Evolutionary conservation across 129 eudicot genomes (phyloP).

Genomic region (Rutidosis leptorrhynchoides): DNA sequence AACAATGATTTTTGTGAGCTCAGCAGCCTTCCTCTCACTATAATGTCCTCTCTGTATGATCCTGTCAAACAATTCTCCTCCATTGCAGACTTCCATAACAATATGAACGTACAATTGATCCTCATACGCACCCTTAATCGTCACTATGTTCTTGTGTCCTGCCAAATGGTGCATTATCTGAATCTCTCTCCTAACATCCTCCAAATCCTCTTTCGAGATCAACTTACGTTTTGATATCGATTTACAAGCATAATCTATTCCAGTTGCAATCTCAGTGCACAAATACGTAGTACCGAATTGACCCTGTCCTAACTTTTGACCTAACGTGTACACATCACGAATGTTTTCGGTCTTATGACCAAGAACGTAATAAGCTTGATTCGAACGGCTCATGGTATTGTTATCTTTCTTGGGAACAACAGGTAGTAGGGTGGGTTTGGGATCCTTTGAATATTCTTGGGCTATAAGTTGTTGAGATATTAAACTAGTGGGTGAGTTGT

Average conservation of each 20-base stretch:
- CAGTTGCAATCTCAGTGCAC: conserved; percentile 71
- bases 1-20: conserved; percentile 72
- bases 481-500: conserved; percentile 52
- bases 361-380: conserved; percentile 59
- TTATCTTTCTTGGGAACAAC: conserved; percentile 51
- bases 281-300: conserved; percentile 88
- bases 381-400: conserved; percentile 50
- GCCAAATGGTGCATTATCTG: conserved; percentile 99
- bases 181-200: conserved; percentile 95
- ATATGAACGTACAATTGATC: conserved; percentile 86
- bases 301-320: conserved; percentile 81
- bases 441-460: conserved; percentile 60
- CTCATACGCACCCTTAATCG: conserved; percentile 93
- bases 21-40: conserved; percentile 88
- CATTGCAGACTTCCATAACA: conserved; percentile 89
- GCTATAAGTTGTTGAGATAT: conserved; percentile 48
- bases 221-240: conserved; percentile 85
- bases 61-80: conserved; percentile 87
- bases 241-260: conserved; percentile 77
- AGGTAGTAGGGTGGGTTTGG: conserved; percentile 20
- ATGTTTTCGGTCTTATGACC: conserved; percentile 84
- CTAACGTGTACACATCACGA: conserved; percentile 73
- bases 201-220: conserved; percentile 84
- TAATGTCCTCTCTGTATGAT: conserved; percentile 93
- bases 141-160: conserved; percentile 83